A percentile compares a stretch with the other conserved stretches of the same genome.
Conservation (phyloP, 176 grass and related monocot species). For the Musa beccarii region DNA sequence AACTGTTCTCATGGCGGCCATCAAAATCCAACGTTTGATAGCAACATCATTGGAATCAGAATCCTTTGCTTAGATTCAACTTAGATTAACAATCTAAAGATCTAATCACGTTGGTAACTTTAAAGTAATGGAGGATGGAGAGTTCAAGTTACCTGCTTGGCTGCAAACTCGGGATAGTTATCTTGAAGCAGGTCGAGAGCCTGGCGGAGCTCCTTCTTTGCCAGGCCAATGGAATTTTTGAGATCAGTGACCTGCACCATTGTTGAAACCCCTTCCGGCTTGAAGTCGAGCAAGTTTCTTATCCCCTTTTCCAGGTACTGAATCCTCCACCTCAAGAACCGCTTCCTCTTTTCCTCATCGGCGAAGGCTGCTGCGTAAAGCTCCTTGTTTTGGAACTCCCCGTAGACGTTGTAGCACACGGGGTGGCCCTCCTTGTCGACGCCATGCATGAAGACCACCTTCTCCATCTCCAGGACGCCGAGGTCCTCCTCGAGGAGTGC, state of each 20-base stretch:
- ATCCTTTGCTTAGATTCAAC: too few relatives aligned
- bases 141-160: constrained; percentile 15
- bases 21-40: too few relatives aligned
- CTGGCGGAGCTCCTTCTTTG: constrained; percentile 20
- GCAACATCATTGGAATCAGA: too few relatives aligned
- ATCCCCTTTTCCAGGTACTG: constrained; percentile 21
- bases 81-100: too few relatives aligned
- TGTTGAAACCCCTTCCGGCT: constrained; percentile 4
- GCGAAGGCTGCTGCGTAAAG: constrained; percentile 14
- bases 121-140: not conserved
- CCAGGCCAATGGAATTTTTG: constrained; percentile 17
- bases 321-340: constrained; percentile 22
- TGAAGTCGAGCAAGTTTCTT: constrained; percentile 14
- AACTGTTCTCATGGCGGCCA: too few relatives aligned
- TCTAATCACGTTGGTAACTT: too few relatives aligned
- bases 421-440: constrained; percentile 14
- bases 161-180: constrained; percentile 24
- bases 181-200: constrained; percentile 20
- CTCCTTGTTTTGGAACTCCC: constrained; percentile 19
- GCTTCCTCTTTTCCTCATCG: constrained; percentile 17
- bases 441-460: constrained; percentile 18
- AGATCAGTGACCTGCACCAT: constrained; percentile 28
- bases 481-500: constrained; percentile 24
- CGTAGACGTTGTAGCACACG: constrained; percentile 31
- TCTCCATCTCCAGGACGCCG: constrained; percentile 15